A percentile compares a stretch with the other conserved stretches of the same genome.
phyloP scores from a whole-genome alignment of 805 yeast species.

The Candida lessepsii region DNA sequence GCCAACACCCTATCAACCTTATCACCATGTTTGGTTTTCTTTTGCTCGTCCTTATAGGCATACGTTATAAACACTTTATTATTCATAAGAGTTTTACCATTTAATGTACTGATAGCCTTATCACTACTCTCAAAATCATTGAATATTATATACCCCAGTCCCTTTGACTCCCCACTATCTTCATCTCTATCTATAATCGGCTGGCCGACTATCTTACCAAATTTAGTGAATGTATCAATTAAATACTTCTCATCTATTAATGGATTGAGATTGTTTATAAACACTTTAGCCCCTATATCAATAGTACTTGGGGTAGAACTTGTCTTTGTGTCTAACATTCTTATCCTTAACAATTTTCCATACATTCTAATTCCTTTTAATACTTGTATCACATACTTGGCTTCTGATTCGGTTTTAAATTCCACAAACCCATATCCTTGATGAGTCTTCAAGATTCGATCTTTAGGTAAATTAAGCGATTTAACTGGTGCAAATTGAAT shows the following conservation, averaged over 20 bases:
- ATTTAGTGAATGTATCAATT: slow-evolving; percentile 56
- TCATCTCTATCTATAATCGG: slow-evolving; percentile 52
- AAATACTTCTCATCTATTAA: slow-evolving; percentile 61
- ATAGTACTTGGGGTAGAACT: slow-evolving; percentile 13
- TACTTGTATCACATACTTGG: slow-evolving; percentile 63
- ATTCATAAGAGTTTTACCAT: slow-evolving; percentile 70
- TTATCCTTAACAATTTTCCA: slow-evolving; percentile 52
- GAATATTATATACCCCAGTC: slow-evolving; percentile 66
- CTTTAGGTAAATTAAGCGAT: slow-evolving; percentile 74
- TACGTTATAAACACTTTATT: slow-evolving; percentile 59
- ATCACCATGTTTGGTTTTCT: slow-evolving; percentile 69
- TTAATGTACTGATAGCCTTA: slow-evolving; percentile 63
- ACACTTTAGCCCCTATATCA: slow-evolving; percentile 53
- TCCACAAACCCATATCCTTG: slow-evolving; percentile 92
- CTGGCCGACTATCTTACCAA: slow-evolving; percentile 58
- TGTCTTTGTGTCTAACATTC: slow-evolving; percentile 14
- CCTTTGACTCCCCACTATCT: slow-evolving; percentile 49
- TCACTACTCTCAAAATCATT: slow-evolving; percentile 69
- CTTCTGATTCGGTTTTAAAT: slow-evolving; percentile 57
- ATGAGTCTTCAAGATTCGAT: slow-evolving; percentile 63
- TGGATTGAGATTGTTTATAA: slow-evolving; percentile 61
- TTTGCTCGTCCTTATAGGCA: slow-evolving; percentile 61
- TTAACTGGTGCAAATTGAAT: slow-evolving; percentile 80
- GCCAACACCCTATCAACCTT: slow-evolving; percentile 72
- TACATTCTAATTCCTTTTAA: slow-evolving; percentile 60